A percentile compares a stretch with the other conserved stretches of the same genome.
Conservation (phyloP, 1,139 yeast genomes). For the Candida dubliniensis region DNA sequence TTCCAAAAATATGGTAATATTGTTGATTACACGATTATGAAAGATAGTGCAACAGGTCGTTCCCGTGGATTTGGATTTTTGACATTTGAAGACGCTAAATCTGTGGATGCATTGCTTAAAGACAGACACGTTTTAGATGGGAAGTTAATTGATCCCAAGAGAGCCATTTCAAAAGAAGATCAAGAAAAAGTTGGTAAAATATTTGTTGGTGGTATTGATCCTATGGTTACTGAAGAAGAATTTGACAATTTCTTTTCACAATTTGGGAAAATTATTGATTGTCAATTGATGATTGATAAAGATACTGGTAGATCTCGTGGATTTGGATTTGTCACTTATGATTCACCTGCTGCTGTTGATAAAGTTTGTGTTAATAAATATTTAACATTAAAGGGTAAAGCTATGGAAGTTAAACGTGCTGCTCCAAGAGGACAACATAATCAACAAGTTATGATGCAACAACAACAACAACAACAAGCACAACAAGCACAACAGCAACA, state of each 20-base stretch:
- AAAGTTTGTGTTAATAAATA: slow-evolving; percentile 82
- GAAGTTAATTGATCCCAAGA: slow-evolving; percentile 94
- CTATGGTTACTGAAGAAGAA: slow-evolving; percentile 91
- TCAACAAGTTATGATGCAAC: slow-evolving; percentile 36
- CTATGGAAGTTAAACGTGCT: slow-evolving; percentile 97
- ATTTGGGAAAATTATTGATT: slow-evolving; percentile 93
- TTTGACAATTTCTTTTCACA: slow-evolving; percentile 85
- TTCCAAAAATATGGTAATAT: slow-evolving; percentile 91
- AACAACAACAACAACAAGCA: slow-evolving; percentile 40
- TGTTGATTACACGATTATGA: slow-evolving; percentile 88
- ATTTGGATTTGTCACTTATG: slow-evolving; percentile 95
- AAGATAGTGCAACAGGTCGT: slow-evolving; percentile 85
- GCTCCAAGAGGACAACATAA: slow-evolving; percentile 76
- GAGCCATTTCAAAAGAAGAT: slow-evolving; percentile 97
- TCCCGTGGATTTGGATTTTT: slow-evolving; percentile 97
- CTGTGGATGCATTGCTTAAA: slow-evolving; percentile 86
- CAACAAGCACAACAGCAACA: slow-evolving; percentile 24
- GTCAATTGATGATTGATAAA: slow-evolving; percentile 96
- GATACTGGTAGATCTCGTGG: slow-evolving; percentile 98
- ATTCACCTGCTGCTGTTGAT: slow-evolving; percentile 94
- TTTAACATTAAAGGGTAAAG: slow-evolving; percentile 80
- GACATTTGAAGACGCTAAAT: slow-evolving; percentile 76
- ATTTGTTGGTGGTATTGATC: slow-evolving; percentile 97
- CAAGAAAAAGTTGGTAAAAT: slow-evolving; percentile 97
- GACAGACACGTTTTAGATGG: slow-evolving; percentile 93